phyloP scores from a whole-genome alignment of 1,139 yeast genomes.

The Hanseniaspora uvarum region DNA sequence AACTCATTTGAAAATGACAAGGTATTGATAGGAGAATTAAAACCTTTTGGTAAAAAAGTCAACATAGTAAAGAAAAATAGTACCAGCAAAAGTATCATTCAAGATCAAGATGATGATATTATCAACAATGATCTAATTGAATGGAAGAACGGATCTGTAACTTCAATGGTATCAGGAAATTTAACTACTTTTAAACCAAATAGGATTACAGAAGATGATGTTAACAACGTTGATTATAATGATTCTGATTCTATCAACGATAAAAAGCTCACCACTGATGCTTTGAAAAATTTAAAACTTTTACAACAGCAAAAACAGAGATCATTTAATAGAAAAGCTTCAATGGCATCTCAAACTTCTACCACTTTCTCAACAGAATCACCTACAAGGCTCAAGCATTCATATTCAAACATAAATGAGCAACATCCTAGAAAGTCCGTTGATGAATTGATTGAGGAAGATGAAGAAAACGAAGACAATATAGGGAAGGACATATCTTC shows the following conservation, averaged over 20 bases:
- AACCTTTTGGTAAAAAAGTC: slow-evolving; percentile 12
- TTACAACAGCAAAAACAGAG: slow-evolving; percentile 22
- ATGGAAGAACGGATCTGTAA: slow-evolving; percentile 19
- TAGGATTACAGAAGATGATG: slow-evolving; percentile 24
- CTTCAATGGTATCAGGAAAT: slow-evolving; percentile 19
- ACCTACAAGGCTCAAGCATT: slow-evolving; percentile 10
- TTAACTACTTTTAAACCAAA: slow-evolving; percentile 11
- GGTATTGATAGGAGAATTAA: slow-evolving; percentile 16
- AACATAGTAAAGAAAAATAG: neutral
- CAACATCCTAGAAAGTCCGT: slow-evolving; percentile 1
- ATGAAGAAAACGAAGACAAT: neutral
- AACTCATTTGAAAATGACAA: slow-evolving; percentile 15
- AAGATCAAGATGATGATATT: slow-evolving; percentile 7
- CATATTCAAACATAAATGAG: slow-evolving; percentile 9
- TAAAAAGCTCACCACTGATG: slow-evolving; percentile 33
- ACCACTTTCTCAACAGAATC: slow-evolving; percentile 11
- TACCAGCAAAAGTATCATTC: neutral
- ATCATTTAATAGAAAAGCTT: slow-evolving; percentile 5
- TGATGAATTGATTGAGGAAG: neutral
- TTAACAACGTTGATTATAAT: slow-evolving; percentile 24
- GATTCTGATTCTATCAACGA: slow-evolving; percentile 26
- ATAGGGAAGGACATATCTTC: slow-evolving; percentile 17
- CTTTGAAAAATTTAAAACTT: slow-evolving; percentile 31
- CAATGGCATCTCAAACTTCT: slow-evolving; percentile 16
- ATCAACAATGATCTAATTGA: slow-evolving; percentile 17